Evolutionary conservation across 164 flowering plant genomes (phyloP).

Genomic region (Magnolia kwangsiensis): DNA sequence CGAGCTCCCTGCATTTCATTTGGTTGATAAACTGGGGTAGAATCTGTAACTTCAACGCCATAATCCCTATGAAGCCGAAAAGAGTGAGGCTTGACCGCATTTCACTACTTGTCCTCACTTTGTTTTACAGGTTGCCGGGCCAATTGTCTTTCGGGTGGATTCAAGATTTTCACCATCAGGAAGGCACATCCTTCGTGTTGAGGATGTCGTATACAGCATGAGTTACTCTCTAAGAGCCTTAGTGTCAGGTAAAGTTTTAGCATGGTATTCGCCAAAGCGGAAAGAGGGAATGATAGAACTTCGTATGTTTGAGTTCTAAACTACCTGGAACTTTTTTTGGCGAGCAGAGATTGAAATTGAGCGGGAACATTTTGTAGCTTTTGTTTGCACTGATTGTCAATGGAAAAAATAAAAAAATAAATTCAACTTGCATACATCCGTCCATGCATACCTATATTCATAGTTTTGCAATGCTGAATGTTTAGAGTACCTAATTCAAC

Average conservation of each 20-base stretch:
- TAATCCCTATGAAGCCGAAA: no score
- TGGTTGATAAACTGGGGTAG: no score
- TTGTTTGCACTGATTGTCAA: neutral
- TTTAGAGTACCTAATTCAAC: neutral
- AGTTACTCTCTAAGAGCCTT: conserved; percentile 59
- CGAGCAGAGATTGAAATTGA: conserved; percentile 1
- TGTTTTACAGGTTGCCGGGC: conserved; percentile 67
- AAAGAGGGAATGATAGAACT: conserved; percentile 97
- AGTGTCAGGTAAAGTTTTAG: conserved; percentile 72
- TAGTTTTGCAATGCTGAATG: neutral
- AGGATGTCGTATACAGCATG: conserved; percentile 71
- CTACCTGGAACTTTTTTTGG: neutral
- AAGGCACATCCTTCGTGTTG: conserved; percentile 38
- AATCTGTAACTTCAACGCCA: no score
- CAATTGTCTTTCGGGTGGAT: conserved; percentile 71
- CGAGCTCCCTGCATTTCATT: no score
- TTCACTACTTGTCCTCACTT: neutral
- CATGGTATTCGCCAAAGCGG: conserved; percentile 93
- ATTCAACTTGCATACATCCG: neutral
- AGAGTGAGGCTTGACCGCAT: neutral
- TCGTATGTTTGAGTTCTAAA: conserved; percentile 70
- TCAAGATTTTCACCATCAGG: conserved; percentile 43
- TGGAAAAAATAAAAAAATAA: no score
- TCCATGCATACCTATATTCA: neutral
- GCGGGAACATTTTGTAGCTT: conserved; percentile 5